phyloP scores from a whole-genome alignment of 2,329 filamentous ascomycete species.

The Septoria petroselini region DNA sequence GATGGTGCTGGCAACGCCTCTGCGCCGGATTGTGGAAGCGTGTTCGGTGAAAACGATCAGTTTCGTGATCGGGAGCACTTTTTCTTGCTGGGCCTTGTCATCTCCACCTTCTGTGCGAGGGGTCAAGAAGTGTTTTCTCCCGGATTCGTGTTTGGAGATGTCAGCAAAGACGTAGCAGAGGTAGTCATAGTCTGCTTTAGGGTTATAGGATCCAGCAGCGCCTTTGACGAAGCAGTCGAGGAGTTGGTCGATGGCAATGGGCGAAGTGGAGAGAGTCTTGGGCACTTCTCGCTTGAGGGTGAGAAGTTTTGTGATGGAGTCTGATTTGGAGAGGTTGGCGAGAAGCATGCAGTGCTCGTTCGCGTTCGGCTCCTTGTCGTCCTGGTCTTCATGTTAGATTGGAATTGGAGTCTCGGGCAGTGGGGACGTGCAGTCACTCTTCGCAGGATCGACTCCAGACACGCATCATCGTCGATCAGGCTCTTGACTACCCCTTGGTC shows the following conservation, averaged over 20 bases:
- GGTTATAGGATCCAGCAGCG: slow-evolving; percentile 76
- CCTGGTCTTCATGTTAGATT: slow-evolving; percentile 45
- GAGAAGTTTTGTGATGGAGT: slow-evolving; percentile 67
- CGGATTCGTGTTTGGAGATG: slow-evolving; percentile 69
- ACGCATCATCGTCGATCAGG: slow-evolving; percentile 74
- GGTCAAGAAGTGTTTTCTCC: slow-evolving; percentile 55
- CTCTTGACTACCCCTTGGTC: slow-evolving; percentile 72
- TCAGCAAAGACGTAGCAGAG: slow-evolving; percentile 93
- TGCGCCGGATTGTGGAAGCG: slow-evolving; percentile 73
- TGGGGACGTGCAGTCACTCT: slow-evolving; percentile 67
- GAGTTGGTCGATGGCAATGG: slow-evolving; percentile 79
- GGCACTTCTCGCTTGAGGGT: slow-evolving; percentile 66
- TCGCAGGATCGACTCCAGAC: slow-evolving; percentile 69
- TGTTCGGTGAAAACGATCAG: slow-evolving; percentile 94
- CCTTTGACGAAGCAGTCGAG: slow-evolving; percentile 97
- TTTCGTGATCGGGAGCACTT: slow-evolving; percentile 83
- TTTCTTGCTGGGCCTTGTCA: slow-evolving; percentile 63
- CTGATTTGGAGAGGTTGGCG: slow-evolving; percentile 83
- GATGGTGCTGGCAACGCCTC: slow-evolving; percentile 93
- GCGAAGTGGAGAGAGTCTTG: slow-evolving; percentile 67
- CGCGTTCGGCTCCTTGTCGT: slow-evolving; percentile 72
- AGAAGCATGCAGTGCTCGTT: slow-evolving; percentile 87
- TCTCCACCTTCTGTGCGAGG: slow-evolving; percentile 36
- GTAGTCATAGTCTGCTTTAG: slow-evolving; percentile 83
- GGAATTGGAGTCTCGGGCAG: neutral